Percentiles rank a stretch among this genome's conserved stretches.
Evolutionary conservation across 2,329 filamentous ascomycete species (phyloP).

Genomic region (Amauroascus verrucosus): DNA sequence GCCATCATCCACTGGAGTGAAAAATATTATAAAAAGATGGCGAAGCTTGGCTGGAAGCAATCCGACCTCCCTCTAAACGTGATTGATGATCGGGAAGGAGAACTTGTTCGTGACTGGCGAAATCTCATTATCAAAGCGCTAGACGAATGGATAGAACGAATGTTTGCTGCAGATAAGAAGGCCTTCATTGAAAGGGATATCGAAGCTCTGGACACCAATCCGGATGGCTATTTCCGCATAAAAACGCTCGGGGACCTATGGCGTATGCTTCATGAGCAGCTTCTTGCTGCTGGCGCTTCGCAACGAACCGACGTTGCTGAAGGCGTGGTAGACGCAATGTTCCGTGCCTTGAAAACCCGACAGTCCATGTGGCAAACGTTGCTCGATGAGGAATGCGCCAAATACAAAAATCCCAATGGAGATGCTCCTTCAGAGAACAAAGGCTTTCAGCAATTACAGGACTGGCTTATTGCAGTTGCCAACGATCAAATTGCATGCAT

Average conservation of each 20-base stretch:
- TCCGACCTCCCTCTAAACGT: conserved; percentile 74
- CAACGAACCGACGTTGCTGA: conserved; percentile 83
- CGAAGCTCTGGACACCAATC: conserved; percentile 74
- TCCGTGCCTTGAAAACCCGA: conserved; percentile 68
- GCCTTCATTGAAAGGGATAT: conserved; percentile 69
- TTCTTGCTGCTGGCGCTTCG: conserved; percentile 73
- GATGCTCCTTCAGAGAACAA: conserved; percentile 42
- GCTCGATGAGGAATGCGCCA: conserved; percentile 71
- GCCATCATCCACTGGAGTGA: conserved; percentile 91
- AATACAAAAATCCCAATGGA: conserved; percentile 50
- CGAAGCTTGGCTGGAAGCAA: conserved; percentile 68
- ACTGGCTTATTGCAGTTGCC: conserved; percentile 93
- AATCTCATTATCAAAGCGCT: conserved; percentile 91
- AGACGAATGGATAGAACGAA: conserved; percentile 95
- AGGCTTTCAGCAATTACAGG: conserved; percentile 61
- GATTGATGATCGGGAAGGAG: conserved; percentile 78
- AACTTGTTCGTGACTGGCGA: conserved; percentile 87
- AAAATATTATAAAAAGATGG: conserved; percentile 94
- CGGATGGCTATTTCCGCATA: conserved; percentile 84
- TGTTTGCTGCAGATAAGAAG: conserved; percentile 69
- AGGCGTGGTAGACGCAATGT: conserved; percentile 93
- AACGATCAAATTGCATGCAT: conserved; percentile 99
- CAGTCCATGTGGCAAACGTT: conserved; percentile 81
- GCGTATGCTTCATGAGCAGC: conserved; percentile 92
- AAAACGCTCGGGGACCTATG: conserved; percentile 90